phyloP scores from a whole-genome alignment of 2,329 filamentous ascomycete genomes.

The Remersonia thermophila region DNA sequence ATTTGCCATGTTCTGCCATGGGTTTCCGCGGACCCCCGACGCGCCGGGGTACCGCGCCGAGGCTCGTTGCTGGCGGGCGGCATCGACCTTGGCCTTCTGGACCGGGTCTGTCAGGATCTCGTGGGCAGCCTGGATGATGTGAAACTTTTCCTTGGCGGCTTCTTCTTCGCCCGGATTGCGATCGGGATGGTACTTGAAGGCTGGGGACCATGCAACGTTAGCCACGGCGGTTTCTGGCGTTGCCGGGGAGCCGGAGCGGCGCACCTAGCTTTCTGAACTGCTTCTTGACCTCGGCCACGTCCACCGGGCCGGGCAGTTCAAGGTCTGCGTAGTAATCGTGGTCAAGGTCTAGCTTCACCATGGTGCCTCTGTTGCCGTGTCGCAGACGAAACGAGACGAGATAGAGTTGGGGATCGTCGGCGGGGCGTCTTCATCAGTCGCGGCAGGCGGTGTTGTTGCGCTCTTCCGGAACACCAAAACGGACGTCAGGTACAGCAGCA shows the following conservation, averaged over 20 bases:
- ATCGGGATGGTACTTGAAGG: constrained; percentile 78
- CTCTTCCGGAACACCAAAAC: background rate
- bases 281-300: constrained; percentile 67
- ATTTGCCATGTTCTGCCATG: constrained; percentile 38
- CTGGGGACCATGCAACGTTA: constrained; percentile 30
- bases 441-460: background rate
- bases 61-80: constrained; percentile 27
- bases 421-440: constrained; percentile 2
- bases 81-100: constrained; percentile 41
- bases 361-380: constrained; percentile 26
- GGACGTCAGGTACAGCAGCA: background rate
- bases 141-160: constrained; percentile 71
- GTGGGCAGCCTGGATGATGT: constrained; percentile 74
- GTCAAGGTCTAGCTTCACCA: constrained; percentile 56
- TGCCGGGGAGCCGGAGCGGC: constrained; percentile 11
- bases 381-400: constrained; percentile 1
- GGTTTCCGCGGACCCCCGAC: constrained; percentile 46
- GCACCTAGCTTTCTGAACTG: constrained; percentile 73
- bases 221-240: constrained; percentile 1
- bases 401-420: background rate
- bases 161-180: constrained; percentile 73
- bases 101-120: constrained; percentile 52
- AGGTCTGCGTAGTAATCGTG: constrained; percentile 81
- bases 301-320: constrained; percentile 55
- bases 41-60: constrained; percentile 31